Conservation (phyloP, 148 eudicot genomes). For the Rhododendron mucronatum region DNA sequence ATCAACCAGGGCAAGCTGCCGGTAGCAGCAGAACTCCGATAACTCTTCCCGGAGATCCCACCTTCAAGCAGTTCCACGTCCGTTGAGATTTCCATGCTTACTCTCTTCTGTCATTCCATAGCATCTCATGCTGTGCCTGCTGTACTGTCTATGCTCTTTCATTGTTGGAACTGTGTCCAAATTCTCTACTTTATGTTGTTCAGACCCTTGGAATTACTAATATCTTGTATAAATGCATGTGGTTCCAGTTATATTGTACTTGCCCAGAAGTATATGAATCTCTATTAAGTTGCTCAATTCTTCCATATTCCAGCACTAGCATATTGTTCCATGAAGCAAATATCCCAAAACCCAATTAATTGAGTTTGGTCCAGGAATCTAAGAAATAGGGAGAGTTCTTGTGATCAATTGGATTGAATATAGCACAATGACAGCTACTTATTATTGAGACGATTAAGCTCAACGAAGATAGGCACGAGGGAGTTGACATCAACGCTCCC, state of each 20-base stretch:
- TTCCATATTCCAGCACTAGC: background rate
- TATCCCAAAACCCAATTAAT: background rate
- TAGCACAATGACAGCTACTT: background rate
- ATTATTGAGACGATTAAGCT: background rate
- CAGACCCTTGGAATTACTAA: background rate
- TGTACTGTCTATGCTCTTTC: background rate
- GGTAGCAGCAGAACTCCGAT: background rate
- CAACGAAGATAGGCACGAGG: background rate
- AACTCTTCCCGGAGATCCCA: background rate
- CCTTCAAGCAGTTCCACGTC: background rate
- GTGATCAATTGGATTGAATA: background rate
- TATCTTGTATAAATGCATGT: background rate
- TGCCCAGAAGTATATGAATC: background rate
- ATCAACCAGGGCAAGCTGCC: background rate
- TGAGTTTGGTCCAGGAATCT: background rate
- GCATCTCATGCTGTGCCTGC: background rate
- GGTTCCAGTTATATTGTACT: background rate
- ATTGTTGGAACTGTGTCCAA: background rate
- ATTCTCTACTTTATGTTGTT: background rate
- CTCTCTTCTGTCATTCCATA: conserved; percentile 10
- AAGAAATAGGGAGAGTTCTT: background rate
- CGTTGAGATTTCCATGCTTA: background rate
- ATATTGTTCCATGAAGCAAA: background rate
- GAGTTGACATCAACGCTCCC: background rate
- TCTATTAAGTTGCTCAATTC: background rate